A percentile compares a stretch with the other conserved stretches of the same genome.
Evolutionary conservation across 345 rosid genomes (phyloP).

Genomic region (Brassica cretica): DNA sequence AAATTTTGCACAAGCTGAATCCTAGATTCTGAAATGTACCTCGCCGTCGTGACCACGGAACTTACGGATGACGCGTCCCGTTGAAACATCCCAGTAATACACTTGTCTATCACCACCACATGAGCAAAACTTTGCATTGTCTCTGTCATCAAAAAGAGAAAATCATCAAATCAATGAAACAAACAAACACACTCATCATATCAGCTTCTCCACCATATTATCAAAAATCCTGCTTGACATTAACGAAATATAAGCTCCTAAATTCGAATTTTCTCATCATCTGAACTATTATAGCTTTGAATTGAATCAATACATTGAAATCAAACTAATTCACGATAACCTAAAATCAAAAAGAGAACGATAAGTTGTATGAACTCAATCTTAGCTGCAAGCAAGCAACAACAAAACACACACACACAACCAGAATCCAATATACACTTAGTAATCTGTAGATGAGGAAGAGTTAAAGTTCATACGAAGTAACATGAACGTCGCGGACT

Average conservation of each 20-base stretch:
- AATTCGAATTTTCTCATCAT: not conserved
- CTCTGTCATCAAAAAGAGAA: constrained; percentile 39
- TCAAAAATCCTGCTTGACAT: not conserved
- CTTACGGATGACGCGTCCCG: constrained; percentile 84
- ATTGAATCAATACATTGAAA: not conserved
- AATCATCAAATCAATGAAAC: not conserved
- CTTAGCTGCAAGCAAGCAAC: constrained; percentile 22
- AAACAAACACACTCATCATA: constrained; percentile 15
- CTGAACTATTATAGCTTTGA: not conserved
- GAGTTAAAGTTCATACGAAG: constrained; percentile 47
- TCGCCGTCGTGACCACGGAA: constrained; percentile 94
- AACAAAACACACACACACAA: not conserved
- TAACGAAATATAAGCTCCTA: not conserved
- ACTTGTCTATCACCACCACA: constrained; percentile 96
- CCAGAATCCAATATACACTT: not conserved
- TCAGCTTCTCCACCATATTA: not conserved
- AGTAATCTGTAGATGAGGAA: not conserved
- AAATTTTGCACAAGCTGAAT: not conserved
- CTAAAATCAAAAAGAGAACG: not conserved
- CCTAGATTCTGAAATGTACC: constrained; percentile 40
- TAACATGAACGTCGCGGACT: constrained; percentile 96
- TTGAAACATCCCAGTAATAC: constrained; percentile 94
- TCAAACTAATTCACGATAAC: not conserved
- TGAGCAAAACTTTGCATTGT: constrained; percentile 82
- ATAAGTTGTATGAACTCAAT: not conserved